Base-by-base conservation (phyloP, 345 rosid genomes). In the Triadica sebifera region DNA sequence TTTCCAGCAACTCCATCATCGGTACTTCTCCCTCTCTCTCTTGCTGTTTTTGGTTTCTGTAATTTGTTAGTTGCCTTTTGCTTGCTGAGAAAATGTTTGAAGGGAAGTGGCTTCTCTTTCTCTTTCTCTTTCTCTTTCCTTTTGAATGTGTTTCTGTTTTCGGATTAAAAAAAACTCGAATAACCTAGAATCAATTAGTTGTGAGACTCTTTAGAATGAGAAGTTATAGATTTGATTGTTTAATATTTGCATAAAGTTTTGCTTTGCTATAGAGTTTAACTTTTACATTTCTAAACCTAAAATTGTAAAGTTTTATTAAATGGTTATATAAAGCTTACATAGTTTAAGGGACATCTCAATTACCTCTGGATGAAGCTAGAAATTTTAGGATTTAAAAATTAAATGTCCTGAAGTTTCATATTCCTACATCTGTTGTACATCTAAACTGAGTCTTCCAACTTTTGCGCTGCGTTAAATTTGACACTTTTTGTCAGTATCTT, bases 1-100 rank as follows among this genome's bases (percentile, higher is more conserved):
- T 63, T 75, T 12, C 71, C 71, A 7, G 3, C 71, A 37, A 19
- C 75, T 19, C 56, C 70, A 20, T 52, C 75, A 7, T 24, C 80
- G 64, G 80, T 77, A 63, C 49, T 16, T 16, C 19, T 12, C 34
- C 34, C 34, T 29, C 34, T 29, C 63, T 70, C 12, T 74, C 20
- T 13, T 20, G 12, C 46, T n/a, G 16, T 45, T 13, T 5, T 56
- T 65, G 17, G 22, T 53, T 9, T 55, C 16, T 13, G 3, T n/a
- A n/a, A 17, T 38, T 37, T 38, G 59, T 51, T 34, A 16, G 4
- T 73, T 74, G 58, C 57, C 72, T 56, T 74, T 67, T 45, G 72
- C 22, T 67, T 29, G 34, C 34, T 29, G 34, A 29, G 34, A 29
- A 29, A 29, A 29, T 29, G 34, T 2, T 29, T 29, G 34, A 29